A percentile compares a stretch with the other conserved stretches of the same genome.
Evolutionary conservation across 2,329 filamentous ascomycete species (phyloP).

Genomic region (Ascochyta viciae-villosae): DNA sequence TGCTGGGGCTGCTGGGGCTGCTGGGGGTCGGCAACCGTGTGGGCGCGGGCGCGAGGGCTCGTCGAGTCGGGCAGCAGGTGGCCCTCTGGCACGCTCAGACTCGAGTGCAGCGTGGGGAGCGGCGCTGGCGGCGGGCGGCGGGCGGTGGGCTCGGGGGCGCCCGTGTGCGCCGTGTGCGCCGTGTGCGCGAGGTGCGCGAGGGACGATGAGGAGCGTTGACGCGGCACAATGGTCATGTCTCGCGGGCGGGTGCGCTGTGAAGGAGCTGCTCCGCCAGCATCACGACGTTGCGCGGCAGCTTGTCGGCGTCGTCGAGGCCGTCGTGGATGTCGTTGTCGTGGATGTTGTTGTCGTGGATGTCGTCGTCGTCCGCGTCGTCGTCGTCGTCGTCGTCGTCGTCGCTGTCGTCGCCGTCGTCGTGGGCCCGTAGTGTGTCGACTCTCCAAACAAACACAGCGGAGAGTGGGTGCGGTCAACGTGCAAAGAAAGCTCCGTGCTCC

Average conservation of each 20-base stretch:
- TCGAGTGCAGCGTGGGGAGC: slow-evolving; percentile 32
- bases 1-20: no score
- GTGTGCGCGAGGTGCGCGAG: no score
- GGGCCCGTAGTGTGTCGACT: no score
- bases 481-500: no score
- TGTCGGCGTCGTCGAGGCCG: no score
- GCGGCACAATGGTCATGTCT: slow-evolving; percentile 41
- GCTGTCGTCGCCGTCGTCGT: slow-evolving; percentile 1
- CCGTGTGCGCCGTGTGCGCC: slow-evolving; percentile 14
- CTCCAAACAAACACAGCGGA: neutral
- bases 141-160: slow-evolving; percentile 27
- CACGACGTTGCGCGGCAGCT: slow-evolving; percentile 35
- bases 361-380: neutral
- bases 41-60: slow-evolving; percentile 51
- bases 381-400: neutral
- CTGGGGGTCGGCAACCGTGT: slow-evolving; percentile 35
- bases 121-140: slow-evolving; percentile 37
- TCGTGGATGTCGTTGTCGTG: no score
- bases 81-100: slow-evolving; percentile 30
- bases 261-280: slow-evolving; percentile 33
- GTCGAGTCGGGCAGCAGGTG: slow-evolving; percentile 38
- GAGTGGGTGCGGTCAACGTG: no score
- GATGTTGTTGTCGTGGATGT: neutral
- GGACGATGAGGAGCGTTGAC: slow-evolving; percentile 44
- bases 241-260: slow-evolving; percentile 17